phyloP scores from a whole-genome alignment of 345 rosid genomes.

The sweet orange (Citrus sinensis) region DNA sequence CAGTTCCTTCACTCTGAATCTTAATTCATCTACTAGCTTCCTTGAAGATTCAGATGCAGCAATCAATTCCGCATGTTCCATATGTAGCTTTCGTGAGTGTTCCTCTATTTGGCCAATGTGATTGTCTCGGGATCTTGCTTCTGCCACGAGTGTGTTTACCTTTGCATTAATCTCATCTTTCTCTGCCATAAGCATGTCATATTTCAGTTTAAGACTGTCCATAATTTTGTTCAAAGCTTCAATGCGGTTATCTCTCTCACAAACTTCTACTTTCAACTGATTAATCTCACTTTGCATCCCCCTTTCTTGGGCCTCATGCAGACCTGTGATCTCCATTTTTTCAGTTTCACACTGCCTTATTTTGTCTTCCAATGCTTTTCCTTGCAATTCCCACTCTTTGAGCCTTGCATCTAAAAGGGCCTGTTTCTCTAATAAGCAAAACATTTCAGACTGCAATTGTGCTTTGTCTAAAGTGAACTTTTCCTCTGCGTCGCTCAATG shows the following conservation, averaged over 20 bases:
- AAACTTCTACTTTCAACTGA: constrained; percentile 38
- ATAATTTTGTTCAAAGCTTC: constrained; percentile 43
- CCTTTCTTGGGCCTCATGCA: constrained; percentile 22
- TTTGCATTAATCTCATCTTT: constrained; percentile 44
- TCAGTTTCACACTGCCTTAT: constrained; percentile 32
- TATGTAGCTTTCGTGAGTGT: constrained; percentile 30
- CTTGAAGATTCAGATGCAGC: constrained; percentile 27
- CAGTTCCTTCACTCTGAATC: constrained; percentile 35
- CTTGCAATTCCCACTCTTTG: constrained; percentile 38
- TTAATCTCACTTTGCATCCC: constrained; percentile 29
- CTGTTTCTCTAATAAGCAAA: constrained; percentile 39
- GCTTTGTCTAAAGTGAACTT: constrained; percentile 52
- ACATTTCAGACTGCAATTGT: constrained; percentile 44
- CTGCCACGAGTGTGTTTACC: constrained; percentile 41
- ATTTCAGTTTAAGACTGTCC: constrained; percentile 32
- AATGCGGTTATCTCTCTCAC: constrained; percentile 24
- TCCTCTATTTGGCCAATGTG: constrained; percentile 41
- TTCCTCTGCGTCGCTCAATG: constrained; percentile 42
- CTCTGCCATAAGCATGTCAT: constrained; percentile 49
- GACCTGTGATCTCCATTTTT: constrained; percentile 29
- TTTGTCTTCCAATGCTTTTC: constrained; percentile 39
- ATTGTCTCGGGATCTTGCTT: constrained; percentile 38
- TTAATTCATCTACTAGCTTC: constrained; percentile 36
- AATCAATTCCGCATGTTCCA: constrained; percentile 31
- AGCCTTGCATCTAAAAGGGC: constrained; percentile 33